Evolutionary conservation across 768 basidiomycete species (phyloP).

Genomic region (Inosperma sp.): DNA sequence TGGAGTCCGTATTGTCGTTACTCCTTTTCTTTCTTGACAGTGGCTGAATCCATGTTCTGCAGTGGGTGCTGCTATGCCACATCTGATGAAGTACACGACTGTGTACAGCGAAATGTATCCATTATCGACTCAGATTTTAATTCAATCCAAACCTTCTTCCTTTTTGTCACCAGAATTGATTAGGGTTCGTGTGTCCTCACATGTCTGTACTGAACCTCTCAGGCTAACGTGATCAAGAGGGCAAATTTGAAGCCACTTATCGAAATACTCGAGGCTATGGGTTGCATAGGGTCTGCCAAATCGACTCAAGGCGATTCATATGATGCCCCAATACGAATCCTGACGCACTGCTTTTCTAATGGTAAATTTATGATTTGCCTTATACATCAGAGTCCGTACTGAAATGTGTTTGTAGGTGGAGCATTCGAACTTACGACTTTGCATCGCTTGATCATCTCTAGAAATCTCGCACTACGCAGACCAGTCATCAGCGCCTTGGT

Average conservation of each 20-base stretch:
- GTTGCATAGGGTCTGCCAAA: slow-evolving; percentile 26
- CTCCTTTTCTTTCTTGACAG: not conserved
- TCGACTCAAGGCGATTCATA: slow-evolving; percentile 8
- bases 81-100: slow-evolving; percentile 43
- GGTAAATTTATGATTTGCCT: slow-evolving; percentile 24
- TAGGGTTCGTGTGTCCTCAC: slow-evolving; percentile 25
- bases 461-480: too few relatives aligned
- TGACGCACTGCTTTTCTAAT: slow-evolving; percentile 48
- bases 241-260: slow-evolving; percentile 33
- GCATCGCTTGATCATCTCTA: too few relatives aligned
- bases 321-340: slow-evolving; percentile 27
- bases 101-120: slow-evolving; percentile 41
- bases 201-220: not conserved
- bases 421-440: too few relatives aligned
- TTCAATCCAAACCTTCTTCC: slow-evolving; percentile 34
- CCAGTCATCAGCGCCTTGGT: too few relatives aligned
- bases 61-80: slow-evolving; percentile 45
- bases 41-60: not conserved
- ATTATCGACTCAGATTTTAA: slow-evolving; percentile 36
- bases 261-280: slow-evolving; percentile 34
- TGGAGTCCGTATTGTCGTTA: slow-evolving; percentile 37
- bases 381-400: not conserved
- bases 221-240: slow-evolving; percentile 18
- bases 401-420: too few relatives aligned
- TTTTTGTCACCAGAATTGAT: slow-evolving; percentile 32